Evolutionary conservation across 139 green algal genomes (phyloP).

Genomic region (Coccomyxa sp.): DNA sequence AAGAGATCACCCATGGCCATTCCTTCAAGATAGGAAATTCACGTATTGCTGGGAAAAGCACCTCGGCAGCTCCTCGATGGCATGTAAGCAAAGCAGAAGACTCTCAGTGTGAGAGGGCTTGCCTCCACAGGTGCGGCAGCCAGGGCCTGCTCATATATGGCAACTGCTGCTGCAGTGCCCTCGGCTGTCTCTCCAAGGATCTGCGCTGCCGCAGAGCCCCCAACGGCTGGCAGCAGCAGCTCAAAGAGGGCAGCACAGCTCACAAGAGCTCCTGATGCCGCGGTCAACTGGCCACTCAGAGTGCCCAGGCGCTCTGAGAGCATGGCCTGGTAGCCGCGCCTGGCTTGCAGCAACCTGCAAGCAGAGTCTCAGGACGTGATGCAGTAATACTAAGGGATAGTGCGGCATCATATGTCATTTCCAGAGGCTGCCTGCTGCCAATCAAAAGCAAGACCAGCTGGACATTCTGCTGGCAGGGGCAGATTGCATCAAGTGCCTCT

Average conservation of each 20-base stretch:
- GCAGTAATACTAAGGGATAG: neutral
- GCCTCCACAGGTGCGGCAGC: slow-evolving; percentile 21
- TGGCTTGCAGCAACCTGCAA: slow-evolving; percentile 8
- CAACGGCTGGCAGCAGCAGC: slow-evolving; percentile 20
- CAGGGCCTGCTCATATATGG: slow-evolving; percentile 38
- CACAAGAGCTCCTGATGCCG: slow-evolving; percentile 27
- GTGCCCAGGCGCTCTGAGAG: slow-evolving; percentile 9
- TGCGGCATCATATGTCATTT: neutral
- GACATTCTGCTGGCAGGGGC: too few species aligned
- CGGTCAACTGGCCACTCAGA: neutral
- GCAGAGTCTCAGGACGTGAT: neutral
- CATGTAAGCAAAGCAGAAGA: neutral
- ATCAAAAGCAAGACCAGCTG: too few species aligned
- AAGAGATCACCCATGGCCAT: too few species aligned
- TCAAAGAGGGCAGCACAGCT: slow-evolving; percentile 43
- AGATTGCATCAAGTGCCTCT: too few species aligned
- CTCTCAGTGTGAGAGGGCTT: neutral
- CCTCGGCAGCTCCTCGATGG: neutral
- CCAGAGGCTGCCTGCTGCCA: neutral
- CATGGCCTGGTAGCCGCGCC: slow-evolving; percentile 24
- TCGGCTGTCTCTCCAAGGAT: neutral
- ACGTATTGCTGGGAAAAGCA: too few species aligned
- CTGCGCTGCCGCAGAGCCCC: neutral
- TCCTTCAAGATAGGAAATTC: too few species aligned
- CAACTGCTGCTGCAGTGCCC: slow-evolving; percentile 14